Base-by-base conservation (phyloP, 225 moss, liverwort and hornwort species). In the Pseudisothecium myosuroides region DNA sequence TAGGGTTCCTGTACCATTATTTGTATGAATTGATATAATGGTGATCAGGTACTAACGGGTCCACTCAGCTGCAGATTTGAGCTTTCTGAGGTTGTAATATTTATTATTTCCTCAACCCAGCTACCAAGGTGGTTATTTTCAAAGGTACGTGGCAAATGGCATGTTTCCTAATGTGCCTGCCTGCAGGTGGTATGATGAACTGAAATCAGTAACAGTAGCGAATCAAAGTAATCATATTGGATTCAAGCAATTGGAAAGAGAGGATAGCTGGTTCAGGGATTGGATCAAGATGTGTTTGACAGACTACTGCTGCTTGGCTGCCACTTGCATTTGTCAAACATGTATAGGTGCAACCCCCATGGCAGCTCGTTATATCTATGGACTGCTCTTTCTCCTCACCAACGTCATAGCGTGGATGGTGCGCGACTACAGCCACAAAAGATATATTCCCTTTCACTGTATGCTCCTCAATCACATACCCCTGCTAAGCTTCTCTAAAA, bases 391-490 rank as follows among this genome's bases (percentile, higher is more conserved):
- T 55, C 95, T 97, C 54, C 91, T 97, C 76, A 94, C 92, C 45
- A 94, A 90, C 61, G 80, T 96, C 60, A 80, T 97, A 76, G 97
- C 95, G 10, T 97, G 96, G 97, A 93, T 96, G 94, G 72, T 94
- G 78, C 97, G 94, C 24, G 95, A 97, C 83, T 97, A 97, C 92
- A 97, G 94, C 56, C 90, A 92, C 55, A 91, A 90, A 67, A 88
- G 91, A n/a, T 86, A 93, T 47, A 74, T 86, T 55, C 88, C 90
- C 63, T 65, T 97, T 67, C 91, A 92, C 85, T 92, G 95, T 96
- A 92, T 93, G 94, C 59, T 72, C 37, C 79, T 85, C 71, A 54
- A 73, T 85, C 23, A 23, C 22, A 20, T 47, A 34, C 12, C 45
- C 24, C 47, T 72, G 20, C 14, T 37, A 34, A 39, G 47, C 43